Evolutionary conservation across 179 eudicot genomes (phyloP).

Genomic region (Actinidia arguta): DNA sequence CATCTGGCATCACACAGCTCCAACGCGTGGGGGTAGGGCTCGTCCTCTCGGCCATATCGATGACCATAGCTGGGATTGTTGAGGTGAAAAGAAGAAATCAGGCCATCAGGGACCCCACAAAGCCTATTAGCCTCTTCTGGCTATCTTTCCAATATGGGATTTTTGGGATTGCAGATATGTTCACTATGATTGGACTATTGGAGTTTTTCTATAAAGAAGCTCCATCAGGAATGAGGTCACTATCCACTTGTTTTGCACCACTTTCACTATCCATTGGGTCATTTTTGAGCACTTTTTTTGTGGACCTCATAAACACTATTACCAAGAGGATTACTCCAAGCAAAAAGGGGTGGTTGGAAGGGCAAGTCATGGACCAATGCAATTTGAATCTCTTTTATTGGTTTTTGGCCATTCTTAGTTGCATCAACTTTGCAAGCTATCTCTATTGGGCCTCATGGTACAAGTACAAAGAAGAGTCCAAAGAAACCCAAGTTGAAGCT

Average conservation of each 20-base stretch:
- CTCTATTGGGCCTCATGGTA: conserved; percentile 36
- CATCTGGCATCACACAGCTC: conserved; percentile 40
- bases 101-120: conserved; percentile 3
- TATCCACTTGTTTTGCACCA: conserved; percentile 31
- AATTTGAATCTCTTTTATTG: conserved; percentile 34
- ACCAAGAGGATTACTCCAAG: conserved; percentile 29
- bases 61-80: conserved; percentile 29
- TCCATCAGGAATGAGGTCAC: conserved; percentile 33
- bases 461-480: conserved; percentile 25
- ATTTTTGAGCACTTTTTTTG: conserved; percentile 28
- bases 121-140: conserved; percentile 33
- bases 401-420: conserved; percentile 32
- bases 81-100: conserved; percentile 33
- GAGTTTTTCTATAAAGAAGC: conserved; percentile 39
- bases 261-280: conserved; percentile 26
- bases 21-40: conserved; percentile 45
- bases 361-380: conserved; percentile 22
- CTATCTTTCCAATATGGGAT: conserved; percentile 32
- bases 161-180: conserved; percentile 38
- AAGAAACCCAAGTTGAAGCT: background rate
- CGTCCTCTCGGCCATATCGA: conserved; percentile 32
- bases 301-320: conserved; percentile 16
- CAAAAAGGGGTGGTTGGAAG: conserved; percentile 32
- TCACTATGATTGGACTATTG: conserved; percentile 30
- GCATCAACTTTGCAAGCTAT: conserved; percentile 30